Conservation (phyloP, 805 yeast species). For the Sungouiella thailandica region DNA sequence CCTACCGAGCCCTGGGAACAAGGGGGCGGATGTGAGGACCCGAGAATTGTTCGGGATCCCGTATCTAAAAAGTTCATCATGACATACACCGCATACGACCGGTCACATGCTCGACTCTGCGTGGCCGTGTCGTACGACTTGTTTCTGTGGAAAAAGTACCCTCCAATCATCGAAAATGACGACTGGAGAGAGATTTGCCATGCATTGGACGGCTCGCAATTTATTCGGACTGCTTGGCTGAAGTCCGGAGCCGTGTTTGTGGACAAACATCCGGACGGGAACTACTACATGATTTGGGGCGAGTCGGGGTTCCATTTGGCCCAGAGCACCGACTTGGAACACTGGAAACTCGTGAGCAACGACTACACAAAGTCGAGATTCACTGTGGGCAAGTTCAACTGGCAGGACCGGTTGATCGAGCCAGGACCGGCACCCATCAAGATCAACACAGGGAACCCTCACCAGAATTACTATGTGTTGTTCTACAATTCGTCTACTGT, state of each 20-base stretch:
- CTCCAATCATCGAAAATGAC: conserved; percentile 24
- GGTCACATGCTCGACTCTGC: conserved; percentile 30
- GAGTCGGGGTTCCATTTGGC: conserved; percentile 37
- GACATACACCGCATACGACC: conserved; percentile 39
- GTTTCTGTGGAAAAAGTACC: conserved; percentile 34
- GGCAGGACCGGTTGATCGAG: conserved; percentile 36
- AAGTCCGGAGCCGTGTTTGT: conserved; percentile 38
- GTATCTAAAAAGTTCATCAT: conserved; percentile 28
- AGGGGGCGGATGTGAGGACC: conserved; percentile 42
- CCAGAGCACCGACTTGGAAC: conserved; percentile 26
- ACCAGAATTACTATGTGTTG: conserved; percentile 29
- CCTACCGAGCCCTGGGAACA: conserved; percentile 37
- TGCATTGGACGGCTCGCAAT: conserved; percentile 18
- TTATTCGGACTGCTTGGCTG: conserved; percentile 34
- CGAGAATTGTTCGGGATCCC: conserved; percentile 37
- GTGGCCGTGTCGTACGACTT: conserved; percentile 35
- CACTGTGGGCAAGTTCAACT: conserved; percentile 23
- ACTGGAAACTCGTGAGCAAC: conserved; percentile 25
- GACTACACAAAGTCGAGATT: conserved; percentile 18
- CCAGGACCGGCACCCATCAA: conserved; percentile 41
- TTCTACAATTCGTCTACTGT: conserved; percentile 36
- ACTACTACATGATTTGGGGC: conserved; percentile 42
- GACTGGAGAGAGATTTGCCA: conserved; percentile 30
- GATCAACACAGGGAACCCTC: conserved; percentile 16
- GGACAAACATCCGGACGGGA: conserved; percentile 27